A percentile compares a stretch with the other conserved stretches of the same genome.
These are phyloP conservation scores for Hortaea werneckii DNA, from an alignment of 2,329 filamentous ascomycete genomes.

Conservation along the genomic window DNA sequence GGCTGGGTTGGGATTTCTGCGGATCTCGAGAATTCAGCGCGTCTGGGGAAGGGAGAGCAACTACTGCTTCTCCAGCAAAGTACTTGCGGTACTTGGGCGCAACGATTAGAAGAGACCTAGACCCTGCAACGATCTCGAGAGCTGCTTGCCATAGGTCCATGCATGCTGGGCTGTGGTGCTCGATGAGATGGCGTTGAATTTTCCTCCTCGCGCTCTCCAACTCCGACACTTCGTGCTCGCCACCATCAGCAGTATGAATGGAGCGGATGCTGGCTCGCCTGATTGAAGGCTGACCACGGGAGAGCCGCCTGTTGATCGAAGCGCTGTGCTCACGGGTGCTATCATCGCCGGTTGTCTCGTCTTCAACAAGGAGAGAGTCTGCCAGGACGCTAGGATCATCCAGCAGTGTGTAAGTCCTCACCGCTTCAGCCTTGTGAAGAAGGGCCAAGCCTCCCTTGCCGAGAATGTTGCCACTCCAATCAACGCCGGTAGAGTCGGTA, in stretches of 20 bases:
- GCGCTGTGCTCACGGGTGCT: neutral
- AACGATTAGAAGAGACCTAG: slow-evolving; percentile 6
- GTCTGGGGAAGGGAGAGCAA: neutral
- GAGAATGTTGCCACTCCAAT: slow-evolving; percentile 25
- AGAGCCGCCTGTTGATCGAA: slow-evolving; percentile 7
- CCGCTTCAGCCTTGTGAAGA: slow-evolving; percentile 24
- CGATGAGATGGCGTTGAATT: slow-evolving; percentile 30
- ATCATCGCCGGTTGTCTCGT: slow-evolving; percentile 1
- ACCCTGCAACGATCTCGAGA: slow-evolving; percentile 21
- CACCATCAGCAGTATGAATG: slow-evolving; percentile 14
- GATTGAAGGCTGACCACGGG: slow-evolving; percentile 8
- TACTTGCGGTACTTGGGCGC: neutral
- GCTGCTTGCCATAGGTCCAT: slow-evolving; percentile 31
- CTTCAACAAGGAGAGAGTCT: slow-evolving; percentile 1
- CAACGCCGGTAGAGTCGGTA: slow-evolving; percentile 22
- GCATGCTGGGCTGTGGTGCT: slow-evolving; percentile 19
- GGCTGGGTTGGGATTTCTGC: neutral
- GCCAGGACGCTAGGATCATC: slow-evolving; percentile 7
- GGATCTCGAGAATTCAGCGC: neutral
- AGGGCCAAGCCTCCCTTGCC: slow-evolving; percentile 24
- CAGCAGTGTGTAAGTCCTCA: slow-evolving; percentile 14
- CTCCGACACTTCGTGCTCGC: slow-evolving; percentile 19
- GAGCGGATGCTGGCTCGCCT: slow-evolving; percentile 19
- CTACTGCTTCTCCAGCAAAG: neutral
- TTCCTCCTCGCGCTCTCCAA: slow-evolving; percentile 30